Conservation (phyloP, 768 basidiomycete species). For the Tricholomella constricta region DNA sequence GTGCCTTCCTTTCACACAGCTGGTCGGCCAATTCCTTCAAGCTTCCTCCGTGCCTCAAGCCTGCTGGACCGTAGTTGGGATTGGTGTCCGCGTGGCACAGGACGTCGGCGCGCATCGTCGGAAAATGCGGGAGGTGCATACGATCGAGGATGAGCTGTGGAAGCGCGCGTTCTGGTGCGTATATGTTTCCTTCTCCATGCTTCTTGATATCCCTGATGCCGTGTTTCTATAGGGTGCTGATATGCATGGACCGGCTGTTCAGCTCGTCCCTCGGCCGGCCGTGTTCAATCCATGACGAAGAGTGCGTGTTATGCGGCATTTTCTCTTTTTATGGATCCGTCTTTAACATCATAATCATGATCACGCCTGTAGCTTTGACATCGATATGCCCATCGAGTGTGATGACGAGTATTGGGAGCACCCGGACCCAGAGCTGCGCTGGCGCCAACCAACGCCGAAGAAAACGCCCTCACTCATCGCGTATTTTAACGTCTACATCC, state of each 20-base stretch:
- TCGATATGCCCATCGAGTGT: constrained; percentile 66
- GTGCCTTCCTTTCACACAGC: constrained; percentile 37
- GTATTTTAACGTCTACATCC: constrained; percentile 57
- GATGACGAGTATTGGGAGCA: constrained; percentile 78
- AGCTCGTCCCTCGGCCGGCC: constrained; percentile 67
- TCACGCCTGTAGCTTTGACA: constrained; percentile 57
- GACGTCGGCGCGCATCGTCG: constrained; percentile 75
- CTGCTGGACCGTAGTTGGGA: constrained; percentile 68
- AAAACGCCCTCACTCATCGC: constrained; percentile 57
- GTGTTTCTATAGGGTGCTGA: constrained; percentile 50
- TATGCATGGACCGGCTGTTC: constrained; percentile 52
- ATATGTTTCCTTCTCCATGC: neutral
- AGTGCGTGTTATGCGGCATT: constrained; percentile 43
- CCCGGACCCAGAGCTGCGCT: constrained; percentile 56
- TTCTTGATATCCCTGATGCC: neutral
- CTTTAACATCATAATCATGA: neutral
- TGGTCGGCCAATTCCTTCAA: constrained; percentile 53
- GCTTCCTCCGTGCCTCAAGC: constrained; percentile 63
- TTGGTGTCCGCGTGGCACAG: constrained; percentile 75
- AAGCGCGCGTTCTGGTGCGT: constrained; percentile 69
- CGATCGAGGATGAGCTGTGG: constrained; percentile 71
- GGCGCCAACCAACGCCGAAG: constrained; percentile 60
- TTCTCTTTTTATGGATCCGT: neutral
- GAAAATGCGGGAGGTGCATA: constrained; percentile 34
- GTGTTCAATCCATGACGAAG: constrained; percentile 78